Base-by-base conservation (phyloP, 192 early-diverging fungal genomes). In the Mortierella alpina region DNA sequence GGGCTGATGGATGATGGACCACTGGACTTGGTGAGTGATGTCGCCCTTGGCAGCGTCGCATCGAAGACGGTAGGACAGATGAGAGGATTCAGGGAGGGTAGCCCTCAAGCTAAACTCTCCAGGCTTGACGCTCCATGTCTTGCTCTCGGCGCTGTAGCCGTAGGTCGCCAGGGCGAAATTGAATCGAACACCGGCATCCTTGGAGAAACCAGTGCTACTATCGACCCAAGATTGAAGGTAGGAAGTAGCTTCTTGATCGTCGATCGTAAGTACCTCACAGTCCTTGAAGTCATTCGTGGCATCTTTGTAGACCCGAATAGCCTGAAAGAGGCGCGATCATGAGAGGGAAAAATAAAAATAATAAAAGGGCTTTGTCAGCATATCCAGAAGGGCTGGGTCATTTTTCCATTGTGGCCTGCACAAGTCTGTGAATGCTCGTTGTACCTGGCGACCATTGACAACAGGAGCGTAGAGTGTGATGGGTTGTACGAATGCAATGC, bases 161-260 rank as follows among this genome's bases (percentile, higher is more conserved):
- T 31, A 31, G 11, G 46, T 41, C 1, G 47, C 52, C 5, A 83
- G 54, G 5, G 68, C 68, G 22, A 54, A 7, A 49, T 83, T 83
- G 54, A 83, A 67, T 10, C 72, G 72, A 17, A 66, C 80, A 40
- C 58, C 59, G 39, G 65, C 54, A 40, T 83, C 73, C 49, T 75
- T 75, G 9, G 73, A 75, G 39, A 50, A 22, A 20, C 63, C 59
- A 0, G 54, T 46, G 14, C 62, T 12, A 5, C 64, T 63, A 44
- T 67, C 58, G 17, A 73, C 69, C 54, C 54, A 72, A 0, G 66
- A 15, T 12, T 66, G 59, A 52, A 83, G 51, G n/a, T 50, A 62
- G 0, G 65, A 10, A 15, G 39, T 22, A 1, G 73, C 73, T 2
- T 73, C 59, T 12, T 59, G 13, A 13, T 69, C 82, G 48, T 75